Evolutionary conservation across 2,329 filamentous ascomycete species (phyloP).

Genomic region (Botryotinia globosa): DNA sequence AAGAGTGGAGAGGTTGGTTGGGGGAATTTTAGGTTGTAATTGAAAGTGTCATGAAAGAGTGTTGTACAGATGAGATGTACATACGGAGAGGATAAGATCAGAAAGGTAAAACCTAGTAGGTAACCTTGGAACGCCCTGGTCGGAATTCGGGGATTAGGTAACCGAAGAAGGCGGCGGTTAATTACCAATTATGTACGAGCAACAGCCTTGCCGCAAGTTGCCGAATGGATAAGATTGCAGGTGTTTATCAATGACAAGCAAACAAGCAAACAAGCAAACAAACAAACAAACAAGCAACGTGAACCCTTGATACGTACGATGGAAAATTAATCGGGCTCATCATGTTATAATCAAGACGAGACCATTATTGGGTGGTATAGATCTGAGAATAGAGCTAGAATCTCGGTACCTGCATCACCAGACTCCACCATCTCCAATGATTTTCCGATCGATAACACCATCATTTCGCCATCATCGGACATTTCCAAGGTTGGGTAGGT

Average conservation of each 20-base stretch:
- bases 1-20: background rate
- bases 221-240: background rate
- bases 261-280: background rate
- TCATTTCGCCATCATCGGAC: background rate
- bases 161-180: background rate
- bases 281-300: background rate
- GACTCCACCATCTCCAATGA: constrained; percentile 5
- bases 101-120: background rate
- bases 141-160: background rate
- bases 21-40: background rate
- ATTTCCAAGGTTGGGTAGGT: no score
- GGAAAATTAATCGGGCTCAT: background rate
- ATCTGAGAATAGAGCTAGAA: background rate
- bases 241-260: background rate
- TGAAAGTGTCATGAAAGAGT: background rate
- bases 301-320: background rate
- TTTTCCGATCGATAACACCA: background rate
- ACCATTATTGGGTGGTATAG: background rate
- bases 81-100: background rate
- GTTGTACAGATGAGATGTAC: background rate
- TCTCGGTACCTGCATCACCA: constrained; percentile 12
- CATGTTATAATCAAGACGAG: background rate
- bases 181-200: background rate
- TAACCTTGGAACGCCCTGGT: background rate
- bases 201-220: background rate